These are phyloP conservation scores for Hemileia vastatrix DNA, from an alignment of 1,284 basidiomycete species.

Conservation along the genomic window DNA sequence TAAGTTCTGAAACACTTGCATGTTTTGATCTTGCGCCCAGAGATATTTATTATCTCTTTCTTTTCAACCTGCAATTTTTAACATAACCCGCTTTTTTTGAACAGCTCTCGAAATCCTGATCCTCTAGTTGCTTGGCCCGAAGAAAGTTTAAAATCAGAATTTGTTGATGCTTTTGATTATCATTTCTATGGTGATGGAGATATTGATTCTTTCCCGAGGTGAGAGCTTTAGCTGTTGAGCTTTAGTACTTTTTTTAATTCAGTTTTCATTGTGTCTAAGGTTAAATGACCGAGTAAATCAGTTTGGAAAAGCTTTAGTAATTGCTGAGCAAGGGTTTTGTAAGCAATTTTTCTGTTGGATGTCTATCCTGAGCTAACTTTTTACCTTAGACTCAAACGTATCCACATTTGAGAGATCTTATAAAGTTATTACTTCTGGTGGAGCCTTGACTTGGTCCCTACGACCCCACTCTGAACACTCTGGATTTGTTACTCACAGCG, in stretches of 20 bases:
- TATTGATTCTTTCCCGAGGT: not conserved
- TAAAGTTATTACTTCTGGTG: slow-evolving; percentile 7
- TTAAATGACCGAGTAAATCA: not conserved
- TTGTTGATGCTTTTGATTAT: slow-evolving; percentile 16
- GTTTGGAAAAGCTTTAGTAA: slow-evolving; percentile 11
- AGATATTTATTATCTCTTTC: too few species aligned
- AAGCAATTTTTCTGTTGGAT: not conserved
- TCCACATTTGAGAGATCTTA: not conserved
- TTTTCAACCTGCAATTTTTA: not conserved
- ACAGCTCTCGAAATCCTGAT: slow-evolving; percentile 7
- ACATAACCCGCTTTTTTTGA: not conserved
- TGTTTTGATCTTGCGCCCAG: too few species aligned
- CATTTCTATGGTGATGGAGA: slow-evolving; percentile 19
- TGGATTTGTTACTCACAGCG: slow-evolving; percentile 9
- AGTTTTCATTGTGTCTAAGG: not conserved
- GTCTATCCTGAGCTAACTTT: not conserved
- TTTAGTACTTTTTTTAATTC: not conserved
- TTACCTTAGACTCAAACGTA: not conserved
- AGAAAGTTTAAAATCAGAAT: slow-evolving; percentile 9
- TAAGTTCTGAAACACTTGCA: too few species aligned
- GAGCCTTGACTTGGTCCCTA: slow-evolving; percentile 16
- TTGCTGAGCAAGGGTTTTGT: slow-evolving; percentile 23
- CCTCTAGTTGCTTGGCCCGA: slow-evolving; percentile 8
- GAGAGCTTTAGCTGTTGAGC: not conserved
- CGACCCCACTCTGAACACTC: slow-evolving; percentile 10